These are phyloP conservation scores for Diplogelasinospora grovesii DNA, from an alignment of 495 filamentous ascomycete species.

Conservation along the genomic window DNA sequence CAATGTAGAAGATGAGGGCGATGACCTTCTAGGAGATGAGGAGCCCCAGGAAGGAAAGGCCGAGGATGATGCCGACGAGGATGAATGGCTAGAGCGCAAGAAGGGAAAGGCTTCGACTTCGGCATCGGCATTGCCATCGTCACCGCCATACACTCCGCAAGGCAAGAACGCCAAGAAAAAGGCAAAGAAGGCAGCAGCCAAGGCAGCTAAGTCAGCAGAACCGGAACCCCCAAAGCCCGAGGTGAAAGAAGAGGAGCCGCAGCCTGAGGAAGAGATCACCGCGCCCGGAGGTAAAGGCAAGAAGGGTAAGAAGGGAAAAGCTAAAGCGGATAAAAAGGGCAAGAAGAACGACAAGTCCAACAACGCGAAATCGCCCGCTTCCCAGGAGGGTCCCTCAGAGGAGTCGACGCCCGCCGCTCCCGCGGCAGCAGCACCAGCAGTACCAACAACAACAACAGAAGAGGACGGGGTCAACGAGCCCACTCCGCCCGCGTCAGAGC, in stretches of 20 bases:
- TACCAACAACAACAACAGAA: background rate
- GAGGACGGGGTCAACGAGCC: too few relatives aligned
- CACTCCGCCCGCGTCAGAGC: too few relatives aligned
- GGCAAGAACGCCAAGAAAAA: conserved; percentile 23
- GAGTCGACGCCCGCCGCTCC: background rate
- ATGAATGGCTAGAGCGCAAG: conserved; percentile 8
- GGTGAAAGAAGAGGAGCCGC: conserved; percentile 4
- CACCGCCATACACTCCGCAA: conserved; percentile 1
- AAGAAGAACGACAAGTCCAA: conserved; percentile 21
- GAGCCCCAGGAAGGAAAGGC: background rate
- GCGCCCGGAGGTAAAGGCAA: conserved; percentile 4
- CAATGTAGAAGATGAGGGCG: conserved; percentile 3
- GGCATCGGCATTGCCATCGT: conserved; percentile 1
- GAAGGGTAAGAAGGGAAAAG: conserved; percentile 10
- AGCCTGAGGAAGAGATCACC: conserved; percentile 1
- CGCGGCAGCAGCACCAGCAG: background rate
- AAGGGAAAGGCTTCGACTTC: conserved; percentile 5
- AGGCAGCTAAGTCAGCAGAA: conserved; percentile 10
- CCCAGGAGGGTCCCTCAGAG: background rate
- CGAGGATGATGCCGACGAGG: background rate
- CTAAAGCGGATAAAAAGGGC: conserved; percentile 20
- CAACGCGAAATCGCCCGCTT: conserved; percentile 9
- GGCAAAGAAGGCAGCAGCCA: conserved; percentile 19
- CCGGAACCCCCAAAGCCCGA: conserved; percentile 11
- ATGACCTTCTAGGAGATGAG: background rate